These are phyloP conservation scores for Penicillium sp. DNA, from an alignment of 2,329 filamentous ascomycete species.

Conservation along the genomic window DNA sequence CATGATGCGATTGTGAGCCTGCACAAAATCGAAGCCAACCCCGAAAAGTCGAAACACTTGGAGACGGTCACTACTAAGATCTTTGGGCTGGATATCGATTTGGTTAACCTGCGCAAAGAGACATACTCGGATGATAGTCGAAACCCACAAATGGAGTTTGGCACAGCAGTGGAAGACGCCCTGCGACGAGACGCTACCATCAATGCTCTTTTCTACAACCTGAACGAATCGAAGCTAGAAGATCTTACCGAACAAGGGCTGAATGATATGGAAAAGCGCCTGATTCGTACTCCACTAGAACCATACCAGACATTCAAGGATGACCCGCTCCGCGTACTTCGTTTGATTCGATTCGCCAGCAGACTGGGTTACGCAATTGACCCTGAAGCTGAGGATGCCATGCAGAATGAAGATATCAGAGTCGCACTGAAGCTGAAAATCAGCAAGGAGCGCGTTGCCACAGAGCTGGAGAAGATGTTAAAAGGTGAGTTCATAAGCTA, in stretches of 20 bases:
- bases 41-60: conserved; percentile 93
- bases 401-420: conserved; percentile 77
- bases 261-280: conserved; percentile 67
- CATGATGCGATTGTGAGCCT: conserved; percentile 70
- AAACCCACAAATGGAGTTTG: conserved; percentile 91
- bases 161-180: conserved; percentile 87
- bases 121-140: conserved; percentile 86
- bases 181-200: conserved; percentile 86
- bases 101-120: conserved; percentile 92
- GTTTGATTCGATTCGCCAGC: conserved; percentile 87
- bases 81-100: conserved; percentile 83
- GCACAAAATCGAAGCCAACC: conserved; percentile 88
- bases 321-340: conserved; percentile 82
- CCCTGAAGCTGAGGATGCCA: conserved; percentile 64
- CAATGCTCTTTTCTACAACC: conserved; percentile 94
- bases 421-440: conserved; percentile 82
- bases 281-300: conserved; percentile 83
- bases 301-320: conserved; percentile 93
- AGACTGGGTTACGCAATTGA: conserved; percentile 80
- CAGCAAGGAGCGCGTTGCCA: conserved; percentile 82
- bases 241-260: conserved; percentile 78
- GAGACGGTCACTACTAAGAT: conserved; percentile 87
- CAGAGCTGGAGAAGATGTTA: conserved; percentile 90
- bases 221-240: conserved; percentile 75
- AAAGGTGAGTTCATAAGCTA: conserved; percentile 52